Evolutionary conservation across 768 basidiomycete species (phyloP).

Genomic region (Suillus bovinus): DNA sequence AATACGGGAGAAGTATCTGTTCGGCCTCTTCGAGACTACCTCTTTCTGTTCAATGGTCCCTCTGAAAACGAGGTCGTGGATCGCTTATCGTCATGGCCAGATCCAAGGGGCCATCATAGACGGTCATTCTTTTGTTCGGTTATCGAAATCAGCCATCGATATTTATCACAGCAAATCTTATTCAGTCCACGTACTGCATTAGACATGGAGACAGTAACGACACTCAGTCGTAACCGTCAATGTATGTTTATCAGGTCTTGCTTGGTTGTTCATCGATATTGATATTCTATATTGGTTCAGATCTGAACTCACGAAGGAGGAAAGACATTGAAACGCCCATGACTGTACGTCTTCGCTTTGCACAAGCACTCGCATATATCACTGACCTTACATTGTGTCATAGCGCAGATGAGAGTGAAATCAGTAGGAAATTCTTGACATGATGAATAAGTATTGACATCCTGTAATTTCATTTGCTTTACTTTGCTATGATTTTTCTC

Average conservation of each 20-base stretch:
- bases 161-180: background rate
- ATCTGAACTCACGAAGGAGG: background rate
- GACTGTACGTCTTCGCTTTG: background rate
- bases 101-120: background rate
- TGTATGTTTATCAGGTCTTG: background rate
- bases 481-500: background rate
- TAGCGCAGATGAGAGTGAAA: background rate
- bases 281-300: background rate
- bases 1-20: background rate
- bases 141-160: background rate
- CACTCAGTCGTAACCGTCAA: background rate
- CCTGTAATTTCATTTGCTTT: background rate
- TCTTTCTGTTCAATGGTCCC: background rate
- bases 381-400: too few relatives aligned
- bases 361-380: constrained; percentile 1
- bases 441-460: background rate
- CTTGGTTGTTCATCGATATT: background rate
- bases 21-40: constrained; percentile 1
- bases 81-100: background rate
- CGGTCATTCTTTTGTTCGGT: background rate
- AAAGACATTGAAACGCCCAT: background rate
- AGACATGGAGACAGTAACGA: background rate
- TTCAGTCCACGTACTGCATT: constrained; percentile 2
- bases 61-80: constrained; percentile 1
- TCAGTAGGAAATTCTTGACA: background rate